Conservation (phyloP, 441 rosid genomes). For the Populus trichocarpa region DNA sequence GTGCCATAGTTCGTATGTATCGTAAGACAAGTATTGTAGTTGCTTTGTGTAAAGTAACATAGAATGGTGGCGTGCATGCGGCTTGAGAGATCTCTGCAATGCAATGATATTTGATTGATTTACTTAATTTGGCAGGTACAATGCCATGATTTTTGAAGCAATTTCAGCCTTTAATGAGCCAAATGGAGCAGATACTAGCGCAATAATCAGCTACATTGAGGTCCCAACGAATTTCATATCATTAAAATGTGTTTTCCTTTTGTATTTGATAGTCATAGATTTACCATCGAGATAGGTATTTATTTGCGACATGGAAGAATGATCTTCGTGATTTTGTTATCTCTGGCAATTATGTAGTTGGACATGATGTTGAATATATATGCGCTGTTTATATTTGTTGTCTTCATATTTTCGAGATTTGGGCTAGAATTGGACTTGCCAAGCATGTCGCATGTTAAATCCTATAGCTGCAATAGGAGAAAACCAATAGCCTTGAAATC, state of each 20-base stretch:
- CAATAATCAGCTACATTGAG: constrained; percentile 55
- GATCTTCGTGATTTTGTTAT: background rate
- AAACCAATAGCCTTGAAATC: constrained; percentile 4
- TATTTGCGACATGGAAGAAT: background rate
- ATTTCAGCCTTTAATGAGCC: constrained; percentile 43
- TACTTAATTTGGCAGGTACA: constrained; percentile 32
- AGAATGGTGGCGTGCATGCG: background rate
- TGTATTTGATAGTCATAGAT: background rate
- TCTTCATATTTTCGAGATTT: background rate
- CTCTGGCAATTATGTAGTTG: background rate
- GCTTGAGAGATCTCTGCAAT: background rate
- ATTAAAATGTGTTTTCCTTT: background rate
- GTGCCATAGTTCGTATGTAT: background rate
- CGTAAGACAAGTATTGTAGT: background rate
- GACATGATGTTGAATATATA: background rate
- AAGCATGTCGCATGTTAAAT: background rate
- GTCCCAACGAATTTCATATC: constrained; percentile 25
- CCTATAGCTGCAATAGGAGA: background rate
- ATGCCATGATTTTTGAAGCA: constrained; percentile 63
- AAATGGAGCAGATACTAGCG: constrained; percentile 43
- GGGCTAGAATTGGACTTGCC: background rate
- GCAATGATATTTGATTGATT: background rate
- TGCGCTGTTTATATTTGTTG: background rate
- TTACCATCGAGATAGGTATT: background rate
- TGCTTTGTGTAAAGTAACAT: background rate